Base-by-base conservation (phyloP, 768 basidiomycete species). In the Phanerochaete sordida region DNA sequence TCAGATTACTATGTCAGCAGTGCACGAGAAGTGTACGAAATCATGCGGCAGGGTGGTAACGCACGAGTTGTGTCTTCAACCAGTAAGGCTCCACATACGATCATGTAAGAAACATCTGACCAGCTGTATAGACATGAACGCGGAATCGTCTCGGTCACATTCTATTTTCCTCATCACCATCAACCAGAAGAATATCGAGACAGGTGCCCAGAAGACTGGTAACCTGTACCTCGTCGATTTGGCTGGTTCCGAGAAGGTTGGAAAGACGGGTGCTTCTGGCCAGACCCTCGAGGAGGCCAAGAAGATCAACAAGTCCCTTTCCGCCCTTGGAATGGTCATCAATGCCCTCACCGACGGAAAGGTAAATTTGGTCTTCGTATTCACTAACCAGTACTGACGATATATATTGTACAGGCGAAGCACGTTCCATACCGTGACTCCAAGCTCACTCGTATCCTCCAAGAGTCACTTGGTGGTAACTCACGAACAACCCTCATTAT, bases 211-310 rank as follows among this genome's bases (percentile, higher is more conserved):
- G 75, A 98, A 99, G 79, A 93, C 90, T 3, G 97, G 97, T 31
- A 97, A 98, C 68, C 78, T 99, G 12, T 99, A 97, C 72, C 86
- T 99, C 21, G 97, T 99, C 51, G 97, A 99, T 81, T 80, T 99
- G 64, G 97, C 97, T 58, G 97, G 97, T 67, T 97, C 94, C 23
- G 97, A 99, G 76, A 99, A 99, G 76, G 95, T 99, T 58, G 96
- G 96, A 50, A 99, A 99, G 81, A 99, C 97, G 44, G 97, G 97
- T 21, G 97, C 97, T 53, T 98, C 95, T 2, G 97, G 97, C 1
- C 98, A 99, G 73, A 99, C 97, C 26, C 77, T 99, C 8, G 97
- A 99, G 74, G 97, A 99, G 75, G 97, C 97, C 15, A 99, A 99
- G 86, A 99, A 99, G 82, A 99, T 99, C 78, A 99, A 99, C 79